Evolutionary conservation across 495 filamentous ascomycete genomes (phyloP), one percentile per base, ranked within the genome.

Genomic region (Penicillium malachiteum): DNA sequence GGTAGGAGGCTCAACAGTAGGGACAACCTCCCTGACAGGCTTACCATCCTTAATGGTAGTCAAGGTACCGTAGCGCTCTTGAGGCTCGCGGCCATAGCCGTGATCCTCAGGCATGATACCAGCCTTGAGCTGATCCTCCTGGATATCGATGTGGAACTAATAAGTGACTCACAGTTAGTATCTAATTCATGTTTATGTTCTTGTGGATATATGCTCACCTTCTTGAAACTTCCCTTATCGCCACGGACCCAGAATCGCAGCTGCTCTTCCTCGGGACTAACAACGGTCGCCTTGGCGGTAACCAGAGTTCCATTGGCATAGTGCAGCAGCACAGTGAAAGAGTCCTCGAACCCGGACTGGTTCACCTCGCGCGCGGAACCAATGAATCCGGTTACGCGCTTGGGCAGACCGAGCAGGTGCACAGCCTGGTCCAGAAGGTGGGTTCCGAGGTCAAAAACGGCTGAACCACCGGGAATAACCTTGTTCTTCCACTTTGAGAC

Each of bases 361-460:
- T 81, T 79, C n/a, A 66, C 71, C 50, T 67, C 73, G 16, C 88
- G 80, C 67, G 92, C 86, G 40, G 82, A 83, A 6, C 81, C 78
- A 32, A 94, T 76, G 60, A 89, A 83, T 3, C 74, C 91, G 10
- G 82, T 89, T 2, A 96, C 80, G 9, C 74, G 72, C 37, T 81
- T 71, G 16, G 92, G 92, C 61, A 87, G 67, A 10, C 92, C 92
- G 64, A 96, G 90, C n/a, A 90, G 71, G 13, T 84, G 76, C 66
- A 89, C 86, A 0, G 81, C 85, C 69, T 96, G 92, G 70, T 95
- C 90, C 17, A 96, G 74, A 34, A 93, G 76, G 66, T 97, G 92
- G 5, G 87, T 83, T 48, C 92, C 92, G 8, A 97, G 78, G 68
- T 96, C 92, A 64, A 88, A 93, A 33, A 95, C 74, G 18, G 82